Evolutionary conservation across 2,329 filamentous ascomycete species (phyloP).

Genomic region (Aureobasidium sp.): DNA sequence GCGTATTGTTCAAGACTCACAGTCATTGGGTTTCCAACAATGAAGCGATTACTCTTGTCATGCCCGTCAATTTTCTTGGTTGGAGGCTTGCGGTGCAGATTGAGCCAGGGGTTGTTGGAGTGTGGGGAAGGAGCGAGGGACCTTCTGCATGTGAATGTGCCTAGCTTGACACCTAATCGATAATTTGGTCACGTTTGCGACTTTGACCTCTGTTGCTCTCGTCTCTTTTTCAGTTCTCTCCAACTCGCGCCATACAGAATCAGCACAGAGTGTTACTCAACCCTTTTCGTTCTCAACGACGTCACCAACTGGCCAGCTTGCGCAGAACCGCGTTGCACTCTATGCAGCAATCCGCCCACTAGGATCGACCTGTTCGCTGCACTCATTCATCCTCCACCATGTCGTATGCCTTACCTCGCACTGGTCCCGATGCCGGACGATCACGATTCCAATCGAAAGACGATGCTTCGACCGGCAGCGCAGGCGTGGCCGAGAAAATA

Average conservation of each 20-base stretch:
- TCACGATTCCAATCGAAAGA: constrained; percentile 10
- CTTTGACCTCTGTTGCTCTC: neutral
- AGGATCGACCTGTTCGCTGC: neutral
- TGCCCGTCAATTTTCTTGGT: neutral
- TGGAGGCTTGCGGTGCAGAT: neutral
- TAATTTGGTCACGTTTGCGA: neutral
- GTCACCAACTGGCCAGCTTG: neutral
- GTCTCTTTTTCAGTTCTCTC: neutral
- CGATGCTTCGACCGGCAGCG: constrained; percentile 14
- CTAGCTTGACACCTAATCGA: neutral
- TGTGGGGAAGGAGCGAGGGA: constrained; percentile 3
- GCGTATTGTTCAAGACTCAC: neutral
- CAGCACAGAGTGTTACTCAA: too few relatives aligned
- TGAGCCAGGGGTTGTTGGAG: neutral
- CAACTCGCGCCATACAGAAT: neutral
- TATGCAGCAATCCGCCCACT: constrained; percentile 7
- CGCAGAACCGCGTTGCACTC: neutral
- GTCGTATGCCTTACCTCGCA: constrained; percentile 7
- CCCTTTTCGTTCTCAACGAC: neutral
- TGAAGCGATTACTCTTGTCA: neutral
- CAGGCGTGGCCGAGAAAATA: constrained; percentile 37
- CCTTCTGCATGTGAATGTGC: neutral
- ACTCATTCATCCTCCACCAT: neutral
- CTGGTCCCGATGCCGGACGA: neutral
- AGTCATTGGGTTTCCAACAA: neutral